phyloP scores from a whole-genome alignment of 495 filamentous ascomycete species.

The Podospora comata region DNA sequence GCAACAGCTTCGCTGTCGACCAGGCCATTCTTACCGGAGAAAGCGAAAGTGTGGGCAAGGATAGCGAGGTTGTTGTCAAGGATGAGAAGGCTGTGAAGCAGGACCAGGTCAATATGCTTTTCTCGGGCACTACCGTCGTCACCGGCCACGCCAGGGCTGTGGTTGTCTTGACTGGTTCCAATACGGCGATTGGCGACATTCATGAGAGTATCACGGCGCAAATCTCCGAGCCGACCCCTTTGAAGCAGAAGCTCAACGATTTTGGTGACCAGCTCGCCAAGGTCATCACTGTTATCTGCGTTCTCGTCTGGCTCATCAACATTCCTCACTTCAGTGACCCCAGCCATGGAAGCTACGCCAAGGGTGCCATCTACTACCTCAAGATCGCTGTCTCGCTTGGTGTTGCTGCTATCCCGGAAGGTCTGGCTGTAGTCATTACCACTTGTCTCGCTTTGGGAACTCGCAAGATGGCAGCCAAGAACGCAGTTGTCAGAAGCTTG shows the following conservation, averaged over 20 bases:
- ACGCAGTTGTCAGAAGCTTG: slow-evolving; percentile 90
- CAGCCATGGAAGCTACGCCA: slow-evolving; percentile 88
- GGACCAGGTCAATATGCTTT: slow-evolving; percentile 96
- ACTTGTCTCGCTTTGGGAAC: slow-evolving; percentile 96
- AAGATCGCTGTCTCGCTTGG: slow-evolving; percentile 99
- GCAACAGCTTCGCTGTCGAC: slow-evolving; percentile 94
- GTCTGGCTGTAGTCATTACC: slow-evolving; percentile 94
- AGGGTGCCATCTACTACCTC: slow-evolving; percentile 98
- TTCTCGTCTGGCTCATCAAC: slow-evolving; percentile 98
- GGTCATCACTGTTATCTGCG: slow-evolving; percentile 95
- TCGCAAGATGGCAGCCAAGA: slow-evolving; percentile 86
- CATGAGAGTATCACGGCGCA: slow-evolving; percentile 97
- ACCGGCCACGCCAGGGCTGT: slow-evolving; percentile 90
- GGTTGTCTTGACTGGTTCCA: slow-evolving; percentile 85
- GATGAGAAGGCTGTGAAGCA: slow-evolving; percentile 91
- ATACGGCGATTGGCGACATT: slow-evolving; percentile 96
- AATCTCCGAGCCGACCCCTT: slow-evolving; percentile 93
- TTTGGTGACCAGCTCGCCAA: slow-evolving; percentile 97
- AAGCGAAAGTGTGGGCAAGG: slow-evolving; percentile 95
- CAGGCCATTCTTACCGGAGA: slow-evolving; percentile 98
- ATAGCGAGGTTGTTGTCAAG: slow-evolving; percentile 57
- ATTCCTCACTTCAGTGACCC: slow-evolving; percentile 94
- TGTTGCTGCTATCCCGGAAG: slow-evolving; percentile 96
- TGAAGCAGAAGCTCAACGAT: slow-evolving; percentile 98
- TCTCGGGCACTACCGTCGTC: slow-evolving; percentile 96